A percentile compares a stretch with the other conserved stretches of the same genome.
phyloP scores from a whole-genome alignment of 768 basidiomycete genomes.

The Podaxis rugospora region DNA sequence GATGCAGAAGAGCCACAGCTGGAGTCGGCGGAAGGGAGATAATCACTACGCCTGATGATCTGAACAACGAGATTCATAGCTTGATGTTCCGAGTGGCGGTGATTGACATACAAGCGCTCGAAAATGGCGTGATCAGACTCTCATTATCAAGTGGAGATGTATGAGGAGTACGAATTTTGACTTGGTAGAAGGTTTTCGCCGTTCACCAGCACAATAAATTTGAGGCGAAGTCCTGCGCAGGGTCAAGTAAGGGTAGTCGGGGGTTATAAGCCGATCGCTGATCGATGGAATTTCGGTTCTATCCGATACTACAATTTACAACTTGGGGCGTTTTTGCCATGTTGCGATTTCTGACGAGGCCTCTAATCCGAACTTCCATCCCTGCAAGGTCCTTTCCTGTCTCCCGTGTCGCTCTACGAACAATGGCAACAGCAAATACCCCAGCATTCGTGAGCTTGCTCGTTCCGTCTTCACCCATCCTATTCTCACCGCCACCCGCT shows the following conservation, averaged over 20 bases:
- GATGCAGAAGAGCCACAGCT: too few relatives aligned
- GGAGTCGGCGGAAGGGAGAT: too few relatives aligned
- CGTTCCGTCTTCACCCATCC: neutral
- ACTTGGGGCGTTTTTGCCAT: constrained; percentile 22
- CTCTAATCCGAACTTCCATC: constrained; percentile 31
- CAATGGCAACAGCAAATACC: constrained; percentile 58
- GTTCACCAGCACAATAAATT: neutral
- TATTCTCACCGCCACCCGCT: constrained; percentile 6
- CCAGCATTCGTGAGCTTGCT: constrained; percentile 53
- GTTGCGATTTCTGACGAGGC: constrained; percentile 34
- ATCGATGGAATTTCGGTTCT: constrained; percentile 22
- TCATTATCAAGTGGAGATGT: too few relatives aligned
- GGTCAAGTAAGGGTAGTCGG: constrained; percentile 1
- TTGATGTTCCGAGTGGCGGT: too few relatives aligned
- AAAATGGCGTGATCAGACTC: too few relatives aligned
- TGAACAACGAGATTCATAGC: too few relatives aligned
- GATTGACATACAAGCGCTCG: too few relatives aligned
- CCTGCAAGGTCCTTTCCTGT: constrained; percentile 17
- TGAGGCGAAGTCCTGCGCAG: neutral
- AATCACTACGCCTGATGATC: too few relatives aligned
- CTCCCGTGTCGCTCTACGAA: constrained; percentile 30
- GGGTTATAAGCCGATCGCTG: constrained; percentile 10
- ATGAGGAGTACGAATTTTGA: too few relatives aligned
- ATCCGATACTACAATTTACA: constrained; percentile 21
- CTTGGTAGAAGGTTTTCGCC: too few relatives aligned